Conservation (phyloP, 176 grass and related monocot species). For the Elaeis guineensis region DNA sequence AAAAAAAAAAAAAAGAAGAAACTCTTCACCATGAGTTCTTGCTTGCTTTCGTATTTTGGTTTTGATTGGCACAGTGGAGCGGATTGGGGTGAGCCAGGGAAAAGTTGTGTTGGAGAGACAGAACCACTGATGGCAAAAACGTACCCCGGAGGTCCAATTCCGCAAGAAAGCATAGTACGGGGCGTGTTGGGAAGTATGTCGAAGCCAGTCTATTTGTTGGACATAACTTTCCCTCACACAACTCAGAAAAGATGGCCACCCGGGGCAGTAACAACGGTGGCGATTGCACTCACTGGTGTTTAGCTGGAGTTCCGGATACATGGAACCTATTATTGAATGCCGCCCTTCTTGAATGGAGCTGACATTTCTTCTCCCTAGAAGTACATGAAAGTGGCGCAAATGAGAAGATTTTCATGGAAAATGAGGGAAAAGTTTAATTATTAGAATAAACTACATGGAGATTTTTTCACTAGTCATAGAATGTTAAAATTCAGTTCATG, state of each 20-base stretch:
- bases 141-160: slow-evolving; percentile 47
- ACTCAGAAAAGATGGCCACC: slow-evolving; percentile 74
- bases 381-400: no score
- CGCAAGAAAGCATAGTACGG: slow-evolving; percentile 42
- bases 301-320: slow-evolving; percentile 63
- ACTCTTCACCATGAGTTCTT: no score
- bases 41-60: no score
- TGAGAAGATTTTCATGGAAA: no score
- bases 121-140: slow-evolving; percentile 32
- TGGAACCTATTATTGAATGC: slow-evolving; percentile 80
- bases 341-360: slow-evolving; percentile 31
- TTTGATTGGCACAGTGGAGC: slow-evolving; percentile 26
- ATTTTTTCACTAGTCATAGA: not conserved
- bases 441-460: no score
- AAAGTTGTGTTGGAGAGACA: slow-evolving; percentile 62
- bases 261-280: slow-evolving; percentile 52
- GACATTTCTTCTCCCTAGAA: no score
- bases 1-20: no score
- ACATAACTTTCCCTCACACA: slow-evolving; percentile 70
- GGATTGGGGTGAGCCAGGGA: slow-evolving; percentile 48
- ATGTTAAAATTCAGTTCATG: no score
- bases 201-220: slow-evolving; percentile 64
- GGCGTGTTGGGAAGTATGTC: slow-evolving; percentile 30
- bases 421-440: no score
- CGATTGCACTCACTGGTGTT: slow-evolving; percentile 88